Evolutionary conservation across 352 stramenopile species (phyloP).

Genomic region (Detonula confervacea): DNA sequence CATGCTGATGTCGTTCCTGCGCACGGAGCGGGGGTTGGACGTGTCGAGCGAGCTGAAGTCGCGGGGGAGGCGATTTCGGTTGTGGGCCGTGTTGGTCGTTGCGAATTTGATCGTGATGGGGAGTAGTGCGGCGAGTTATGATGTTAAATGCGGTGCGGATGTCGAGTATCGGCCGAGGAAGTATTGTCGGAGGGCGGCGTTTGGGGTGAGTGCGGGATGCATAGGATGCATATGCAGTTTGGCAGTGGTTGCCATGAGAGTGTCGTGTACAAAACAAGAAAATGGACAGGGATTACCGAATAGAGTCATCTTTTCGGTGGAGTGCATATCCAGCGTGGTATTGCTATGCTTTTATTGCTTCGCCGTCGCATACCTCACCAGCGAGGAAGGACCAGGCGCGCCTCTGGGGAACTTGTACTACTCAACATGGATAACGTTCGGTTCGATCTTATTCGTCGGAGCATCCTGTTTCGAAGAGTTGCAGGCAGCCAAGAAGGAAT

Average conservation of each 20-base stretch:
- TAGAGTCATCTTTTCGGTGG: slow-evolving; percentile 32
- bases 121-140: slow-evolving; percentile 66
- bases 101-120: slow-evolving; percentile 75
- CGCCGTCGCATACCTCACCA: slow-evolving; percentile 54
- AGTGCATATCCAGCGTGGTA: slow-evolving; percentile 25
- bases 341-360: slow-evolving; percentile 46
- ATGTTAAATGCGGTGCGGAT: slow-evolving; percentile 52
- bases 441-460: slow-evolving; percentile 36
- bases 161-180: slow-evolving; percentile 8
- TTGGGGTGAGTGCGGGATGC: slow-evolving; percentile 67
- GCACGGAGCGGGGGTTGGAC: slow-evolving; percentile 69
- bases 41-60: slow-evolving; percentile 60
- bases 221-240: slow-evolving; percentile 62
- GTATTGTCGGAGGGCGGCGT: slow-evolving; percentile 75
- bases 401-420: slow-evolving; percentile 60
- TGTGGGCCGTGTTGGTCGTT: slow-evolving; percentile 69
- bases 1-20: slow-evolving; percentile 63
- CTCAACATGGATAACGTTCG: slow-evolving; percentile 50
- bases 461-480: slow-evolving; percentile 54
- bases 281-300: slow-evolving; percentile 1
- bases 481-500: slow-evolving; percentile 52
- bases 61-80: slow-evolving; percentile 57
- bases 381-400: slow-evolving; percentile 49
- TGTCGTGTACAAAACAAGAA: slow-evolving; percentile 9
- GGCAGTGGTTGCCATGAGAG: slow-evolving; percentile 62